Percentiles rank a stretch among this genome's conserved stretches.
Evolutionary conservation across 352 stramenopile species (phyloP).

Genomic region (Globisporangium carolinianum): DNA sequence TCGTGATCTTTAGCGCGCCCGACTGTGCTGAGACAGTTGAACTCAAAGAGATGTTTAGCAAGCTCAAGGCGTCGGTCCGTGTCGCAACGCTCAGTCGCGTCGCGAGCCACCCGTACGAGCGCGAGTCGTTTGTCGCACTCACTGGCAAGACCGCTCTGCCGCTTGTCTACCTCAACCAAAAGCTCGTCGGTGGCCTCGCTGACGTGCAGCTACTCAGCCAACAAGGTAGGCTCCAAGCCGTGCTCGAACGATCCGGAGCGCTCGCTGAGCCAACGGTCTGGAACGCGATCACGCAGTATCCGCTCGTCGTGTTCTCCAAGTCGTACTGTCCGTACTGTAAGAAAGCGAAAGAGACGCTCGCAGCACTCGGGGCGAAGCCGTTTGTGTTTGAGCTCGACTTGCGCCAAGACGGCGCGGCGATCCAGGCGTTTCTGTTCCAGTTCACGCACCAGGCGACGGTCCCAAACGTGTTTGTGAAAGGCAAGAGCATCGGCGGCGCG

Average conservation of each 20-base stretch:
- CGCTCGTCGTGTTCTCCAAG: constrained; percentile 81
- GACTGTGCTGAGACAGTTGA: constrained; percentile 91
- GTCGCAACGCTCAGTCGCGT: constrained; percentile 48
- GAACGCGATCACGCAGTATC: constrained; percentile 60
- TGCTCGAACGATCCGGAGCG: constrained; percentile 76
- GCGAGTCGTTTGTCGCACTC: constrained; percentile 76
- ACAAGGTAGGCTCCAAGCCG: constrained; percentile 73
- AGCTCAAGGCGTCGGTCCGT: constrained; percentile 53
- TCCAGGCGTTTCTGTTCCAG: constrained; percentile 88
- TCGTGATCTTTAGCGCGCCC: constrained; percentile 93
- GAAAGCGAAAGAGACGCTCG: constrained; percentile 71
- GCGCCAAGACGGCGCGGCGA: constrained; percentile 81
- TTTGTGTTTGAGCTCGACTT: constrained; percentile 76
- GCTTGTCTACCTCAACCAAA: constrained; percentile 94
- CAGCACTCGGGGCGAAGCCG: constrained; percentile 46
- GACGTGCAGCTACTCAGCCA: constrained; percentile 86
- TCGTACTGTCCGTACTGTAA: constrained; percentile 86
- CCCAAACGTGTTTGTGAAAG: constrained; percentile 97
- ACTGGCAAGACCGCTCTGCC: constrained; percentile 90
- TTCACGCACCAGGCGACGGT: constrained; percentile 94
- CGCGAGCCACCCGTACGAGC: constrained; percentile 51
- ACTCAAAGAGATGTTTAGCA: constrained; percentile 79
- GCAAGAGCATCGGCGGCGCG: constrained; percentile 92
- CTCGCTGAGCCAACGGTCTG: constrained; percentile 71
- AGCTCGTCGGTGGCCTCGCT: constrained; percentile 92